A percentile compares a stretch with the other conserved stretches of the same genome.
phyloP scores from a whole-genome alignment of 1,139 yeast species.

The Candida gigantensis region DNA sequence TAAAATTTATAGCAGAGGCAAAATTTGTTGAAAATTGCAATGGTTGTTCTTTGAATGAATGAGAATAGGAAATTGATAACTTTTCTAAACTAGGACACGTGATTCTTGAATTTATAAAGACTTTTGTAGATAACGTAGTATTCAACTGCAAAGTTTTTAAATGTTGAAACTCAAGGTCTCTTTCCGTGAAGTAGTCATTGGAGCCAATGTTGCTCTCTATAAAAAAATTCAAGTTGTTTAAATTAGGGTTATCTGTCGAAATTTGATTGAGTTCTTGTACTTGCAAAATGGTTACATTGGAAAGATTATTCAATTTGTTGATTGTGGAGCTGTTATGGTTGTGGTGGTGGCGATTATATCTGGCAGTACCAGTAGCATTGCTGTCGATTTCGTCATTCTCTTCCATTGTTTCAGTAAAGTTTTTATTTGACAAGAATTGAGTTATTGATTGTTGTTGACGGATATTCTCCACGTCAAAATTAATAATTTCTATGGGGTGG shows the following conservation, averaged over 20 bases:
- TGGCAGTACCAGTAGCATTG: neutral
- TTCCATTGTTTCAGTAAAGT: slow-evolving; percentile 10
- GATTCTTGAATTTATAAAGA: slow-evolving; percentile 9
- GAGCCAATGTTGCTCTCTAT: slow-evolving; percentile 12
- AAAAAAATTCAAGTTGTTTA: slow-evolving; percentile 14
- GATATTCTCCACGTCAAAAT: slow-evolving; percentile 16
- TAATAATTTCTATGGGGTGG: slow-evolving; percentile 16
- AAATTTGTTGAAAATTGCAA: slow-evolving; percentile 3
- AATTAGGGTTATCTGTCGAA: slow-evolving; percentile 11
- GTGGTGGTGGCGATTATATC: no score
- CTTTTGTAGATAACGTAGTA: slow-evolving; percentile 15
- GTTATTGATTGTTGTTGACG: slow-evolving; percentile 14
- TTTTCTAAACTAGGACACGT: slow-evolving; percentile 12
- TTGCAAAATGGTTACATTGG: slow-evolving; percentile 15
- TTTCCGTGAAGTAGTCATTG: slow-evolving; percentile 4
- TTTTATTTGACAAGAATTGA: slow-evolving; percentile 13
- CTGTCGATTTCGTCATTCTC: slow-evolving; percentile 15
- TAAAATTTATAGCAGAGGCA: slow-evolving; percentile 13
- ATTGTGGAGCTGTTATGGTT: neutral
- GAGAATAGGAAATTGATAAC: slow-evolving; percentile 14
- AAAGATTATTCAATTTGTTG: slow-evolving; percentile 11
- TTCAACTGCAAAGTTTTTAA: slow-evolving; percentile 12
- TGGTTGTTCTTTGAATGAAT: slow-evolving; percentile 15
- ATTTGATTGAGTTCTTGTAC: slow-evolving; percentile 11
- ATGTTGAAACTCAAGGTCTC: slow-evolving; percentile 5